These are phyloP conservation scores for Tanacetum coccineum DNA, from an alignment of 129 eudicot genomes.

Conservation along the genomic window DNA sequence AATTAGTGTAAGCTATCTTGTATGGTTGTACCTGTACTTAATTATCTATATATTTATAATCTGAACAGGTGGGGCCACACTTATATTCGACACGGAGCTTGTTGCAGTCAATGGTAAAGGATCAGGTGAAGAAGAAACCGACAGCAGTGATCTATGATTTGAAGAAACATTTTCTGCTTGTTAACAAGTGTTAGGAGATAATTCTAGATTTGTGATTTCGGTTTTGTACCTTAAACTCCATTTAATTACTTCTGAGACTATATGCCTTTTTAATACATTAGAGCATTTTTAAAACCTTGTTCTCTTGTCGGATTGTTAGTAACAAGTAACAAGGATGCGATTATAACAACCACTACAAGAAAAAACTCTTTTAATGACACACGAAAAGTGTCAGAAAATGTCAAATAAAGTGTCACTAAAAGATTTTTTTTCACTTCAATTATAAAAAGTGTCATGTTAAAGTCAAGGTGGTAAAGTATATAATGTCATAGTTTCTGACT, in stretches of 20 bases:
- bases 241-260: not conserved
- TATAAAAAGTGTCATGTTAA: too few species aligned
- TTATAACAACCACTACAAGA: too few species aligned
- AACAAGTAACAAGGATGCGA: too few species aligned
- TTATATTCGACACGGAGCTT: conserved; percentile 91
- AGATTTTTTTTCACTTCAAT: too few species aligned
- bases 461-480: too few species aligned
- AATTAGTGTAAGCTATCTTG: not conserved
- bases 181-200: conserved; percentile 16
- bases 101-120: conserved; percentile 79
- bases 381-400: too few species aligned
- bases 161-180: conserved; percentile 20
- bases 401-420: too few species aligned
- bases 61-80: conserved; percentile 87
- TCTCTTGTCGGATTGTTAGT: not conserved
- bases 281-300: not conserved
- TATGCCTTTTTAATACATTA: not conserved
- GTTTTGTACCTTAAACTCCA: conserved; percentile 28
- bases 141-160: conserved; percentile 51
- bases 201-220: conserved; percentile 25
- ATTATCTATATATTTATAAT: not conserved
- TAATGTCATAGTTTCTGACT: too few species aligned
- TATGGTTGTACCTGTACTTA: not conserved
- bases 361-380: too few species aligned
- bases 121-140: conserved; percentile 35